Conservation (phyloP, 73 alveolate species). For the Paramecium sonneborni region DNA sequence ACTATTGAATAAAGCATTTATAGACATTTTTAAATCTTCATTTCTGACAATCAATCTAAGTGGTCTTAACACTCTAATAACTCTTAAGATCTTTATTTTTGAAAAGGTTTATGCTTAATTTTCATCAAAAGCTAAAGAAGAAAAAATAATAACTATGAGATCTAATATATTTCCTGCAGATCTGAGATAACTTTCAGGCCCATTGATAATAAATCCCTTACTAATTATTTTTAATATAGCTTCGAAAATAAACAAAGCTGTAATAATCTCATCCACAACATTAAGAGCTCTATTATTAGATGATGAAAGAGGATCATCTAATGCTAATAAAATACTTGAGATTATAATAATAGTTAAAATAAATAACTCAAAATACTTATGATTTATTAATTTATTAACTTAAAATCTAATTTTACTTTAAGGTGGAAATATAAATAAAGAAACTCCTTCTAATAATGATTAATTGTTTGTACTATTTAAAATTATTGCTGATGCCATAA, state of each 20-base stretch:
- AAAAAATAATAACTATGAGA: conserved; percentile 51
- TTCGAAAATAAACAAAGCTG: background rate
- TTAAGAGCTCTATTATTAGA: background rate
- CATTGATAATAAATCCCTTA: conserved; percentile 50
- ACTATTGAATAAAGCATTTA: conserved; percentile 71
- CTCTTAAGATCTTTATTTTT: conserved; percentile 70
- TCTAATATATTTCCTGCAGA: conserved; percentile 35
- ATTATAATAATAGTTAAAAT: conserved; percentile 33
- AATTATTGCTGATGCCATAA: background rate
- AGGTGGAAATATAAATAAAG: background rate
- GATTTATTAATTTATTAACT: background rate
- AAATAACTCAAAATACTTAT: conserved; percentile 43
- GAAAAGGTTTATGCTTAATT: background rate
- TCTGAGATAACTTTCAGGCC: conserved; percentile 56
- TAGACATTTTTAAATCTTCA: conserved; percentile 77
- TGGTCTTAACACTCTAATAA: conserved; percentile 79
- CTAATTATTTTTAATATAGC: background rate
- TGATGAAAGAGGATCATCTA: conserved; percentile 67
- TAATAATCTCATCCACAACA: conserved; percentile 16
- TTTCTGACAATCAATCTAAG: conserved; percentile 76
- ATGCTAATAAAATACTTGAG: conserved; percentile 60
- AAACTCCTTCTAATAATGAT: background rate
- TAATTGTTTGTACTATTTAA: background rate
- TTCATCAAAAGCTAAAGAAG: conserved; percentile 29
- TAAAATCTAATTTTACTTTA: background rate